Conservation (phyloP, 495 filamentous ascomycete genomes). For the Oidiodendron maius region DNA sequence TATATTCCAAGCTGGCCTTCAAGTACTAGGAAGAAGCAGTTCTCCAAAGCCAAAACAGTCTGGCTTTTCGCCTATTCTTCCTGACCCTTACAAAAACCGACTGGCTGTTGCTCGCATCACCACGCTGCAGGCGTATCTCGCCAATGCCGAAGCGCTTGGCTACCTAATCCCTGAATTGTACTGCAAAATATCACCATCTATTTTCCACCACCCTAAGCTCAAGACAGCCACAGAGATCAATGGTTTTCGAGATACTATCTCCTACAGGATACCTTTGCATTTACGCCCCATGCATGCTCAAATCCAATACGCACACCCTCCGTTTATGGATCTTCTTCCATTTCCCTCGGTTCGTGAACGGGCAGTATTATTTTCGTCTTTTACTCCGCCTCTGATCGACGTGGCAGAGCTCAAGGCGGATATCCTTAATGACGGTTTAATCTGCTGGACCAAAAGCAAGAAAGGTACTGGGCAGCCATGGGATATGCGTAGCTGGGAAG, state of each 20-base stretch:
- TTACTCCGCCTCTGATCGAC: slow-evolving; percentile 13
- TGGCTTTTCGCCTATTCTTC: background rate
- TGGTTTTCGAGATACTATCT: background rate
- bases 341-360: slow-evolving; percentile 39
- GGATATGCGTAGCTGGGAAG: slow-evolving; percentile 34
- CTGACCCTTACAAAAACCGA: background rate
- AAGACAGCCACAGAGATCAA: background rate
- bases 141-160: background rate
- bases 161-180: background rate
- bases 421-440: slow-evolving; percentile 11
- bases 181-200: background rate
- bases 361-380: slow-evolving; percentile 9
- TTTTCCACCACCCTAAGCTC: slow-evolving; percentile 1
- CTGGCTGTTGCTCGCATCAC: background rate
- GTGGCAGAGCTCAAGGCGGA: slow-evolving; percentile 17
- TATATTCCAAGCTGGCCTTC: slow-evolving; percentile 3
- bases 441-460: slow-evolving; percentile 4
- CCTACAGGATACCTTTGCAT: slow-evolving; percentile 25
- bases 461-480: slow-evolving; percentile 14
- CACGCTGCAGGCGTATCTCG: slow-evolving; percentile 1
- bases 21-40: too few relatives aligned
- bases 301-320: slow-evolving; percentile 34
- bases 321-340: slow-evolving; percentile 51
- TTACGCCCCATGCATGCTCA: slow-evolving; percentile 45
- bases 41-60: too few relatives aligned